Base-by-base conservation (phyloP, 441 rosid species). In the Adansonia rubrostipa region DNA sequence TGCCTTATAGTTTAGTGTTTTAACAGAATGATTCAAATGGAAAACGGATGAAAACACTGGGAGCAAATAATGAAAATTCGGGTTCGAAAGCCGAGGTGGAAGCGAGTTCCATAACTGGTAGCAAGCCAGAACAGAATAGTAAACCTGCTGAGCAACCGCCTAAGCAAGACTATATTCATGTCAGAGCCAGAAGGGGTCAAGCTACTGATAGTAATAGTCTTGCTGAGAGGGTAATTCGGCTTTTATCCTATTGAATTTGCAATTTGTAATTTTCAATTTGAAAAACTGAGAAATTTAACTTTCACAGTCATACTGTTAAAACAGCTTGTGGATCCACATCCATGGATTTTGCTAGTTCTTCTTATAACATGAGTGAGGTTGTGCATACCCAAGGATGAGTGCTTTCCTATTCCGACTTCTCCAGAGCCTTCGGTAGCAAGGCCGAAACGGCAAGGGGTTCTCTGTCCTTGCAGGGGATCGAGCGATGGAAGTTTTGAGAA, bases 151-250 rank as follows among this genome's bases (percentile, higher is more conserved):
- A n/a, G n/a, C n/a, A 92, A 83, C 94, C 88, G 8, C 89, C 91
- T n/a, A 95, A 89, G 86, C 91, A 72, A 75, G 94, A 90, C 76
- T 90, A 83, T 79, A 90, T 90, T 36, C 94, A 90, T 83, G 94
- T 90, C 53, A 86, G 92, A 89, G 94, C 94, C 14, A 84, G 94
- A 82, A 84, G 94, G 79, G 94, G 92, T 77, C 92, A 90, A 84
- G 92, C 94, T 58, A 90, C 92, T 0, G 94, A 90, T 76, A 90
- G 92, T 61, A 92, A 90, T 77, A 90, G 93, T 83, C 80, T 90
- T 70, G 93, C 93, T 40, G 94, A 90, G 82, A 85, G 92, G 82
- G 94, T 87, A 87, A 84, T 79, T 83, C 65, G n/a, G 9, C 83
- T 80, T 73, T 19, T 78, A 68, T 62, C 63, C 53, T 71, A 22